Conservation (phyloP, 1,139 yeast genomes). For the Scheffersomyces illinoinensis region DNA sequence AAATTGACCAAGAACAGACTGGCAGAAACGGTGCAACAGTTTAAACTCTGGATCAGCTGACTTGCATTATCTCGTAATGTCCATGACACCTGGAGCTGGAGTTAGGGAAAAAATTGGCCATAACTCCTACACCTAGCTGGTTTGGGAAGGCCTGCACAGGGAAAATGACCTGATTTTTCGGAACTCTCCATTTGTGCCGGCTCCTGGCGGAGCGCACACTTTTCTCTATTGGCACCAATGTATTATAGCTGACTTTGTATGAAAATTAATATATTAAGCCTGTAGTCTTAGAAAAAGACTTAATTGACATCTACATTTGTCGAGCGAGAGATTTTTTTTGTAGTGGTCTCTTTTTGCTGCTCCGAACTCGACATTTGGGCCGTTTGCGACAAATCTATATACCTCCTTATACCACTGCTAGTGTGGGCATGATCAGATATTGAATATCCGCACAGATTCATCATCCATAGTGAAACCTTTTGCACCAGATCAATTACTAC, state of each 20-base stretch:
- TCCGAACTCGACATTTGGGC: not conserved
- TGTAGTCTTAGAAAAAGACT: not conserved
- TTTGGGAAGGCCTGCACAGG: conserved; percentile 7
- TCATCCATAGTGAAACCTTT: not conserved
- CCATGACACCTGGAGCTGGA: not conserved
- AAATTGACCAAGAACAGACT: not conserved
- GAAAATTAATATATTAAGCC: conserved; percentile 1
- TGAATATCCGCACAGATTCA: not conserved
- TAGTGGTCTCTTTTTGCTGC: not conserved
- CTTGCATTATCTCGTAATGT: not conserved
- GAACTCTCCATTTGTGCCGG: not conserved
- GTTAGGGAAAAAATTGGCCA: not conserved
- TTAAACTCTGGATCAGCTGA: not conserved
- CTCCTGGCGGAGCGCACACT: not conserved
- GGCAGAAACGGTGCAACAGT: not conserved
- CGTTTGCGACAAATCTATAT: not conserved
- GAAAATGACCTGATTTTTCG: conserved; percentile 13
- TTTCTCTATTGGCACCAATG: not conserved
- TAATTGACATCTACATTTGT: not conserved
- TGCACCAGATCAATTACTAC: not conserved
- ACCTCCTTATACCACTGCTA: not conserved
- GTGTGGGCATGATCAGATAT: not conserved
- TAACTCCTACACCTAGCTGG: not conserved
- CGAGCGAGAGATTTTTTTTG: not conserved
- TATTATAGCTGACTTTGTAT: not conserved